phyloP scores from a whole-genome alignment of 1,284 basidiomycete genomes.

The Tranzscheliella williamsii region DNA sequence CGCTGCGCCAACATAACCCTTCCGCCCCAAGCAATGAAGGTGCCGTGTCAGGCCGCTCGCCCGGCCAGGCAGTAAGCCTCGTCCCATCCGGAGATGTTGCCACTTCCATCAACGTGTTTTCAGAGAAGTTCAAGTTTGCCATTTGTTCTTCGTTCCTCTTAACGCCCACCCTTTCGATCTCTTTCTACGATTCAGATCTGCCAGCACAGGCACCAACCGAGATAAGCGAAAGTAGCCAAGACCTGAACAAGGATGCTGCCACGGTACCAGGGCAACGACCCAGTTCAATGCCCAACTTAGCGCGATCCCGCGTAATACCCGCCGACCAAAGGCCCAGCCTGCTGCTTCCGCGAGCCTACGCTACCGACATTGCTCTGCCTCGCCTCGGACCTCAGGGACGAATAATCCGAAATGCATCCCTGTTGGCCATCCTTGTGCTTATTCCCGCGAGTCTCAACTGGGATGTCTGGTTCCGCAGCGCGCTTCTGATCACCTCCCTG shows the following conservation, averaged over 20 bases:
- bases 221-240: not conserved
- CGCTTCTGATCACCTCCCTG: conserved; percentile 10
- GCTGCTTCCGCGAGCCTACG: not conserved
- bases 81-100: too few species aligned
- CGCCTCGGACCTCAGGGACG: conserved; percentile 15
- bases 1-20: too few species aligned
- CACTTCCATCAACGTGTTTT: too few species aligned
- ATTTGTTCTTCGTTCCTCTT: conserved; percentile 58
- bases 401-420: conserved; percentile 11
- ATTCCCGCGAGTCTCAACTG: conserved; percentile 17
- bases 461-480: conserved; percentile 17
- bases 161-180: conserved; percentile 54
- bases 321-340: not conserved
- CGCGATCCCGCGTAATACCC: not conserved
- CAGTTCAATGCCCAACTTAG: not conserved
- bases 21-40: too few species aligned
- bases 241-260: not conserved
- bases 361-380: conserved; percentile 2
- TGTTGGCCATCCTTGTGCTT: conserved; percentile 6
- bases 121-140: conserved; percentile 54
- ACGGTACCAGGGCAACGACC: not conserved
- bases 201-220: conserved; percentile 2
- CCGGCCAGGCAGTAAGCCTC: too few species aligned
- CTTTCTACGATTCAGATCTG: conserved; percentile 45
- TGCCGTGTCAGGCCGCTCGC: too few species aligned